These are phyloP conservation scores for Penicillium lagena DNA, from an alignment of 495 filamentous ascomycete genomes.

Conservation along the genomic window DNA sequence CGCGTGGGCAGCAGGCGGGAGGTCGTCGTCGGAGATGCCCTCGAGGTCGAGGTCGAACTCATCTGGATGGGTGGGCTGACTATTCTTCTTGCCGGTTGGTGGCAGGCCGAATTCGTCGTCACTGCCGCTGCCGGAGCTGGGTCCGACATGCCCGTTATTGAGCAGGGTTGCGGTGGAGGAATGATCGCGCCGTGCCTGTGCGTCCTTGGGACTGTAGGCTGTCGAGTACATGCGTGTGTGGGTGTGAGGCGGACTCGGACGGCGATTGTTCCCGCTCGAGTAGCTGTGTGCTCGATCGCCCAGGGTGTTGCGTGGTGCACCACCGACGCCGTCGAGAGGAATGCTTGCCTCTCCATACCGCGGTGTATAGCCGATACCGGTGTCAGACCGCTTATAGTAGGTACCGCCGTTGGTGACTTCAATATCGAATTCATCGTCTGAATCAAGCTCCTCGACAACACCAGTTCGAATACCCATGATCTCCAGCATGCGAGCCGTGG, in stretches of 20 bases:
- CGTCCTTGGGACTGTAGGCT: constrained; percentile 44
- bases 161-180: constrained; percentile 35
- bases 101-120: constrained; percentile 48
- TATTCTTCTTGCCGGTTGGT: constrained; percentile 50
- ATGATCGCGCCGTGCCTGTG: constrained; percentile 32
- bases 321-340: constrained; percentile 45
- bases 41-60: constrained; percentile 40
- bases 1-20: constrained; percentile 38
- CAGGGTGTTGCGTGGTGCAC: constrained; percentile 20
- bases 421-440: constrained; percentile 97
- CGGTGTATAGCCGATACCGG: constrained; percentile 70
- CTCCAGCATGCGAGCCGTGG: constrained; percentile 97
- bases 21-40: constrained; percentile 40
- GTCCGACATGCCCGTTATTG: constrained; percentile 19
- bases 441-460: constrained; percentile 92
- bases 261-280: constrained; percentile 48
- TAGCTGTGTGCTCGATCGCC: constrained; percentile 37
- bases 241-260: constrained; percentile 38
- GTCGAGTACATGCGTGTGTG: constrained; percentile 52
- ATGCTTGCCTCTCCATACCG: constrained; percentile 50
- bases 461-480: constrained; percentile 91
- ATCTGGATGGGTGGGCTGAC: constrained; percentile 51
- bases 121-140: constrained; percentile 45
- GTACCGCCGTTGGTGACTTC: constrained; percentile 71
- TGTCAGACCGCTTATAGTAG: constrained; percentile 69